These are phyloP conservation scores for Lactarius vividus DNA, from an alignment of 768 basidiomycete species.

Conservation along the genomic window DNA sequence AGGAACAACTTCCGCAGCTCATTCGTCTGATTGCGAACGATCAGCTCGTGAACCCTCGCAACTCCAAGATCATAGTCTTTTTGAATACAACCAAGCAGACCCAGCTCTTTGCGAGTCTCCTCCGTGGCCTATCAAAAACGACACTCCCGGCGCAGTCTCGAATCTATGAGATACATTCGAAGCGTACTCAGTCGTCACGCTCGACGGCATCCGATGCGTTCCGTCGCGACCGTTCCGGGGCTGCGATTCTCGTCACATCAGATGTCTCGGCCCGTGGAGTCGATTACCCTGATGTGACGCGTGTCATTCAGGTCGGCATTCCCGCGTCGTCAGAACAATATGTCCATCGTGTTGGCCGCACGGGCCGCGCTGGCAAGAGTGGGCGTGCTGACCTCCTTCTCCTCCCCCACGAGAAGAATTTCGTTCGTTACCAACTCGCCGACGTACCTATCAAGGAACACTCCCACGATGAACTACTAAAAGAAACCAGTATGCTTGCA, in stretches of 20 bases:
- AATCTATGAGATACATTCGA: constrained; percentile 83
- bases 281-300: constrained; percentile 85
- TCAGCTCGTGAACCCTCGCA: constrained; percentile 64
- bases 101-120: constrained; percentile 63
- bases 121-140: constrained; percentile 47
- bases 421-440: constrained; percentile 57
- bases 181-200: constrained; percentile 58
- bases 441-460: constrained; percentile 69
- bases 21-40: constrained; percentile 83
- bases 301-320: constrained; percentile 88
- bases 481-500: constrained; percentile 48
- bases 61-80: constrained; percentile 80
- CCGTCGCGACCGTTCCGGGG: constrained; percentile 48
- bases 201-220: constrained; percentile 57
- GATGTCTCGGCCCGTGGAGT: constrained; percentile 88
- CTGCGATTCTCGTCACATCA: constrained; percentile 73
- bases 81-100: constrained; percentile 83
- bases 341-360: constrained; percentile 82
- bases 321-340: constrained; percentile 71
- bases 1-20: constrained; percentile 75
- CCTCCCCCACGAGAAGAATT: constrained; percentile 74
- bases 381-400: constrained; percentile 80
- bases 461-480: constrained; percentile 45
- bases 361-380: constrained; percentile 61
- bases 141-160: constrained; percentile 55